These are phyloP conservation scores for Ustulina deusta DNA, from an alignment of 2,329 filamentous ascomycete species.

Conservation along the genomic window DNA sequence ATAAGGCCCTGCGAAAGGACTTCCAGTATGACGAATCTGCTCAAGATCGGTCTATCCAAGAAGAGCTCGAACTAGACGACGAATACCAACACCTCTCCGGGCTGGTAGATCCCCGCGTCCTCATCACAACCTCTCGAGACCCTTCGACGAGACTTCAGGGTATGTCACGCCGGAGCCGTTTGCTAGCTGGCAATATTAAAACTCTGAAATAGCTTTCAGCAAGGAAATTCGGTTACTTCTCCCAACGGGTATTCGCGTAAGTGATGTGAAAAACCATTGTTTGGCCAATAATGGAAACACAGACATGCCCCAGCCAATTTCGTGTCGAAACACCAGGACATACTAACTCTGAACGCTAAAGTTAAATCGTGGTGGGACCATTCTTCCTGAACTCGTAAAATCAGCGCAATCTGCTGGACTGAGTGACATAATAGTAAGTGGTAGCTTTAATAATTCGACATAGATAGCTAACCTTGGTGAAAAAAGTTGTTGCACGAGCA, in stretches of 20 bases:
- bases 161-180: neutral
- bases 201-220: constrained; percentile 67
- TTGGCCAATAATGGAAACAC: neutral
- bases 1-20: constrained; percentile 84
- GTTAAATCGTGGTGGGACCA: constrained; percentile 90
- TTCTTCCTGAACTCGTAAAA: constrained; percentile 85
- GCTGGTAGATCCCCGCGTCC: constrained; percentile 86
- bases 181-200: neutral
- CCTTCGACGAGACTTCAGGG: constrained; percentile 78
- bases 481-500: constrained; percentile 71
- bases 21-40: constrained; percentile 93
- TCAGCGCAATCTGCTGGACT: constrained; percentile 85
- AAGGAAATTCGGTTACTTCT: constrained; percentile 88
- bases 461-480: constrained; percentile 1
- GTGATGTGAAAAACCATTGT: neutral
- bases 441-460: neutral
- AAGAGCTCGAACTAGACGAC: constrained; percentile 82
- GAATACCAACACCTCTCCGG: constrained; percentile 94
- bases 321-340: neutral
- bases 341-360: constrained; percentile 3
- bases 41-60: constrained; percentile 73
- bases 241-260: constrained; percentile 79
- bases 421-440: constrained; percentile 75
- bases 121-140: constrained; percentile 91
- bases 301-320: neutral